phyloP scores from a whole-genome alignment of 2,329 filamentous ascomycete species.

The Pseudogymnoascus sp. region DNA sequence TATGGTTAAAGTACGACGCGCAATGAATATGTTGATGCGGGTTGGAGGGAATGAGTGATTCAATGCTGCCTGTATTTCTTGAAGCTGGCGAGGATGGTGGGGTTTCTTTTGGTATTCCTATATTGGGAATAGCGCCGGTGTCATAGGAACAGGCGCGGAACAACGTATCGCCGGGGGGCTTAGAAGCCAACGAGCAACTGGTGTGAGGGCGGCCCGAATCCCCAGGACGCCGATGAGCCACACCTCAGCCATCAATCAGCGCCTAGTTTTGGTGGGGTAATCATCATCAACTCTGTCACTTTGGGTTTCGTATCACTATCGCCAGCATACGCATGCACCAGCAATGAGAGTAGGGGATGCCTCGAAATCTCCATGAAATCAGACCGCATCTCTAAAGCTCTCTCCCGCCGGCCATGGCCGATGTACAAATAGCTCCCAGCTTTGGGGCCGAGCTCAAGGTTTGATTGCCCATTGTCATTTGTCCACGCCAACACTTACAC shows the following conservation, averaged over 20 bases:
- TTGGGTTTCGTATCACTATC: neutral
- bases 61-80: slow-evolving; percentile 8
- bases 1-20: neutral
- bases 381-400: slow-evolving; percentile 8
- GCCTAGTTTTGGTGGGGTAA: slow-evolving; percentile 8
- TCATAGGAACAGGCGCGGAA: slow-evolving; percentile 6
- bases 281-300: neutral
- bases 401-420: slow-evolving; percentile 52
- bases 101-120: neutral
- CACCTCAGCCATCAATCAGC: slow-evolving; percentile 5
- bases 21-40: neutral
- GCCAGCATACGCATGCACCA: slow-evolving; percentile 1
- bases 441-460: slow-evolving; percentile 96
- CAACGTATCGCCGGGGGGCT: neutral
- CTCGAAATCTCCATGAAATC: slow-evolving; percentile 7
- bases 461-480: slow-evolving; percentile 21
- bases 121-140: neutral
- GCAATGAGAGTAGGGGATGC: slow-evolving; percentile 5
- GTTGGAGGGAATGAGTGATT: neutral
- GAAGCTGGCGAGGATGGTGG: slow-evolving; percentile 2
- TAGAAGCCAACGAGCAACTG: neutral
- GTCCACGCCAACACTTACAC: slow-evolving; percentile 18
- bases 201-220: slow-evolving; percentile 4
- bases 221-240: slow-evolving; percentile 4
- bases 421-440: slow-evolving; percentile 72